Base-by-base conservation (phyloP, 2,329 filamentous ascomycete species). In the Emergomyces orientalis region DNA sequence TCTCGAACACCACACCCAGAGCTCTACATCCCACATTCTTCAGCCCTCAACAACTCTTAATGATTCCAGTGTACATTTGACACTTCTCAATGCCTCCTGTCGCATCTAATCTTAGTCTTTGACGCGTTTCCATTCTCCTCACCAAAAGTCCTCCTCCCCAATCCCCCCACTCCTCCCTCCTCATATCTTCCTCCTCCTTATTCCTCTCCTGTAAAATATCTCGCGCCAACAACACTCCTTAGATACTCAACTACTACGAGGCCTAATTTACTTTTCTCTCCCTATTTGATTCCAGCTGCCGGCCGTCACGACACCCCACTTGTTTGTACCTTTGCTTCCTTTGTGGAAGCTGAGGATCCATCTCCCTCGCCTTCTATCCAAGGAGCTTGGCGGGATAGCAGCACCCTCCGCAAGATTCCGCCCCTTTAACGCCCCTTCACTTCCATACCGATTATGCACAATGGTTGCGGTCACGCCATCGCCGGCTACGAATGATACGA, bases 321-420 rank as follows among this genome's bases (percentile, higher is more conserved):
- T 45, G 22, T 14, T 34, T 59, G 25, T n/a, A 54, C 39, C 67
- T 64, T 64, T 69, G 60, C 65, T 67, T 58, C 65, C 67, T 65
- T 68, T 68, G 67, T 64, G 67, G 65, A 70, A 69, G 60, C 62
- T 69, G 71, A 71, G 69, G 32, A 66, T 68, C 19, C 14, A 65
- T 61, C 65, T 11, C 43, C 14, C 19, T 41, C 27, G 55, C 43
- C 2, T n/a, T 68, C 67, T 63, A 62, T 70, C 67, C 68, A 69
- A 65, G 64, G 64, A 62, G 62, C 62, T 64, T 64, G 67, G 64
- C 14, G 9, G 1, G 8, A 57, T 41, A 62, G 64, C 64, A 67
- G 65, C 65, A 63, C 64, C 66, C 66, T 62, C 67, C 65, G 56
- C 19, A 58, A 61, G 64, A 64, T 62, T 60, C 54, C 62, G 64